Base-by-base conservation (phyloP, 345 rosid species). In the Lepidium didymum region DNA sequence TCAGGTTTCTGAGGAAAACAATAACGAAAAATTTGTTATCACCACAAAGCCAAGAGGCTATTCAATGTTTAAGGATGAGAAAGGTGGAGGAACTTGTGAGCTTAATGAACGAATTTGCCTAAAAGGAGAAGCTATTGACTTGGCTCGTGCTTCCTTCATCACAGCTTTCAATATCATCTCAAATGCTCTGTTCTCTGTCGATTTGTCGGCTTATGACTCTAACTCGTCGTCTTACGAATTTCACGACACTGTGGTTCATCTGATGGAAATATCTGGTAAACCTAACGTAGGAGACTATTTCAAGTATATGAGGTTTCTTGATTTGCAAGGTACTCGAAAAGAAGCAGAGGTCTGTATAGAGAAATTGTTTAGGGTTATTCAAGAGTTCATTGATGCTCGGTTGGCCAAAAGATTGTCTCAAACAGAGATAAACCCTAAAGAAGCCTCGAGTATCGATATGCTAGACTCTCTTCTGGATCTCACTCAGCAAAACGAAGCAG, bases 241-340 rank as follows among this genome's bases (percentile, higher is more conserved):
- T 57, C 76, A 67, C 72, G 35, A 75, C 49, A 23, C 68, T 0
- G 69, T 77, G 11, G 21, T 70, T 69, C 52, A 21, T 4, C 55
- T 81, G 25, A 55, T 79, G 85, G 69, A 60, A 14, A 76, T 70
- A 47, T 56, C 66, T 0, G 88, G 86, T 13, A 82, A 67, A 78
- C 80, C 82, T 0, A 86, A 81, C 56, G 14, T 69, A 16, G 77
- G 77, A 1, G 86, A 86, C 58, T 86, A 36, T 35, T 86, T 82
- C 46, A 75, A 52, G 11, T 3, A 56, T 15, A 67, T 86, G 7
- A 67, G 79, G 52, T 68, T 34, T 70, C 25, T 86, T 59, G 91
- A 85, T 21, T 75, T 76, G 0, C 82, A 85, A 72, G 81, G 82
- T 9, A 41, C 54, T 38, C 58, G 67, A 16, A 62, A 70, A 21